phyloP scores from a whole-genome alignment of 148 eudicot genomes.

The Drosera capensis region DNA sequence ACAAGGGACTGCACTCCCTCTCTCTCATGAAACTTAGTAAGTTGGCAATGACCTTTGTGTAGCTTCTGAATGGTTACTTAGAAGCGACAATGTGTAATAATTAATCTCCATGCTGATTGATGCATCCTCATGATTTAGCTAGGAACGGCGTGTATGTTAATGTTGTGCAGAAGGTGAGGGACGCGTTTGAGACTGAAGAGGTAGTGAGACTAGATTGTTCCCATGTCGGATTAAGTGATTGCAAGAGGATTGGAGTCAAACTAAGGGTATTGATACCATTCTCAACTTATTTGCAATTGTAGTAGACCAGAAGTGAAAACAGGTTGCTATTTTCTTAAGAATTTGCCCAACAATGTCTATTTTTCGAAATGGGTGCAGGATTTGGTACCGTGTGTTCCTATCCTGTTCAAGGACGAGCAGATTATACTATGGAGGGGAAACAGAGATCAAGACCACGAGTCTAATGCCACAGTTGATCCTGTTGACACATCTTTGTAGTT shows the following conservation, averaged over 20 bases:
- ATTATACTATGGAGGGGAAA: conserved; percentile 85
- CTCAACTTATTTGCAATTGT: neutral
- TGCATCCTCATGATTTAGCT: conserved; percentile 19
- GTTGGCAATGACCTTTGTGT: conserved; percentile 4
- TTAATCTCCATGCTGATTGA: neutral
- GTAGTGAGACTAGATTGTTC: conserved; percentile 74
- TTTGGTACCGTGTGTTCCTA: conserved; percentile 84
- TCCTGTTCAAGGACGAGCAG: conserved; percentile 87
- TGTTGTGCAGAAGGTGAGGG: conserved; percentile 72
- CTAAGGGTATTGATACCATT: conserved; percentile 35
- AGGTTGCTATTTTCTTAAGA: neutral
- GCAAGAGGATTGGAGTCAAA: conserved; percentile 91
- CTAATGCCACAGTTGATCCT: conserved; percentile 4
- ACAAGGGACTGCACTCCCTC: conserved; percentile 43
- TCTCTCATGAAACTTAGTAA: conserved; percentile 73
- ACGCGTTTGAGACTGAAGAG: conserved; percentile 70
- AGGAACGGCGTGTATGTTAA: conserved; percentile 86
- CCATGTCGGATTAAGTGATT: conserved; percentile 59
- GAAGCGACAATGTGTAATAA: neutral
- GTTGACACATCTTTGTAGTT: neutral
- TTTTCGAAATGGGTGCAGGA: conserved; percentile 33
- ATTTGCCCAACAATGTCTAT: neutral
- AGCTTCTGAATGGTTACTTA: neutral
- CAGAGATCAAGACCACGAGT: conserved; percentile 14
- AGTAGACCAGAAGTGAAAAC: too few species aligned